These are phyloP conservation scores for Henckelia pumila DNA, from an alignment of 257 asterid species.

Conservation along the genomic window DNA sequence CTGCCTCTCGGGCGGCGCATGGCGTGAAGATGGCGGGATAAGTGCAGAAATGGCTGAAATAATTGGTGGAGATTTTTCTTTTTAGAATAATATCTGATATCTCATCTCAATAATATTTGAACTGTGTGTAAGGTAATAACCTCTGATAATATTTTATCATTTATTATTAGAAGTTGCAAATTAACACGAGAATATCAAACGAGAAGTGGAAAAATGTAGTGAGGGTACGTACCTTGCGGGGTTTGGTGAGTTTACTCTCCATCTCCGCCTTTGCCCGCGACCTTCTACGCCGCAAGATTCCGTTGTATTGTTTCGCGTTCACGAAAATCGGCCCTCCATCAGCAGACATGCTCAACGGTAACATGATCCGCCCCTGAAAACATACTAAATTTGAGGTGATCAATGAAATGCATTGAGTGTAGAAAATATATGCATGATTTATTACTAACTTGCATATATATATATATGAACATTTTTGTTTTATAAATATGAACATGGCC, in stretches of 20 bases:
- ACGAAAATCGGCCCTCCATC: slow-evolving; percentile 68
- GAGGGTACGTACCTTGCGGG: slow-evolving; percentile 57
- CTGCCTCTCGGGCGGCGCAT: slow-evolving; percentile 83
- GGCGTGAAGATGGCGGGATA: slow-evolving; percentile 93
- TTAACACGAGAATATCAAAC: too few species aligned
- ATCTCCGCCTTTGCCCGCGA: slow-evolving; percentile 61
- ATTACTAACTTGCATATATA: background rate
- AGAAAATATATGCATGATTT: background rate
- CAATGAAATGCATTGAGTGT: background rate
- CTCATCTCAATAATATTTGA: too few species aligned
- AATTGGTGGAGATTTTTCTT: background rate
- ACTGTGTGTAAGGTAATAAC: too few species aligned
- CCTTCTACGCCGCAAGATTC: slow-evolving; percentile 73
- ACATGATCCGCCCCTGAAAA: slow-evolving; percentile 69
- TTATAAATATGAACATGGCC: background rate
- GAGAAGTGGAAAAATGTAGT: too few species aligned
- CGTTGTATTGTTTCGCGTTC: slow-evolving; percentile 78
- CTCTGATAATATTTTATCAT: too few species aligned
- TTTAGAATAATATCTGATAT: too few species aligned
- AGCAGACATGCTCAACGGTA: slow-evolving; percentile 51
- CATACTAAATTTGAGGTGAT: background rate
- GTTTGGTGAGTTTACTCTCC: slow-evolving; percentile 39
- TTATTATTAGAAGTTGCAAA: too few species aligned
- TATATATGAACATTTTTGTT: background rate
- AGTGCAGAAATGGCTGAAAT: slow-evolving; percentile 69